Conservation (phyloP, 2,329 filamentous ascomycete species). For the Claviceps sorghi region DNA sequence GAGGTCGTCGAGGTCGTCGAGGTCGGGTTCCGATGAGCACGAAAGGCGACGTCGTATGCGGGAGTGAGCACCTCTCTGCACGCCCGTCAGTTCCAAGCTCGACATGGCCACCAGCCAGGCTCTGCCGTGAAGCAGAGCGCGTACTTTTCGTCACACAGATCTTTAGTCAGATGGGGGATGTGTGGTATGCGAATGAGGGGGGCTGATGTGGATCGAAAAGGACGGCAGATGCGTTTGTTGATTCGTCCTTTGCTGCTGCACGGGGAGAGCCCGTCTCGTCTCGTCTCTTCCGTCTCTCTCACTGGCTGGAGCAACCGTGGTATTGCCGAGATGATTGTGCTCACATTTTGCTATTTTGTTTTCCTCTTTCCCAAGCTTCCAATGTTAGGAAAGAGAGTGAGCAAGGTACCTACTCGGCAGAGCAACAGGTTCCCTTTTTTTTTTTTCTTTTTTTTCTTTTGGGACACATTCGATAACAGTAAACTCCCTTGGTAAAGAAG, state of each 20-base stretch:
- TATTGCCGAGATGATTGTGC: not conserved
- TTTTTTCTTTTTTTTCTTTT: no score
- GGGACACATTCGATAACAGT: not conserved
- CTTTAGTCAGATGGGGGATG: not conserved
- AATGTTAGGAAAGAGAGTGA: not conserved
- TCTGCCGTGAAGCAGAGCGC: slow-evolving; percentile 1
- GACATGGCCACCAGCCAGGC: slow-evolving; percentile 6
- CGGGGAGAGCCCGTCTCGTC: not conserved
- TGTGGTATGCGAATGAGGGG: not conserved
- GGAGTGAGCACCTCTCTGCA: slow-evolving; percentile 13
- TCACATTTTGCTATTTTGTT: not conserved
- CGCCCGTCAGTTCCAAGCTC: slow-evolving; percentile 16
- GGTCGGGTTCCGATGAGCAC: slow-evolving; percentile 30
- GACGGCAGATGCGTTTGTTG: not conserved
- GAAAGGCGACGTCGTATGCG: slow-evolving; percentile 16
- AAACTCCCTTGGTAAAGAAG: not conserved
- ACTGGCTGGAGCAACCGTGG: not conserved
- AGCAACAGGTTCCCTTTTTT: no score
- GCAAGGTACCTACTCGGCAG: not conserved
- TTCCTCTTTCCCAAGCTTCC: not conserved
- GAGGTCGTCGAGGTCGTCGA: slow-evolving; percentile 18
- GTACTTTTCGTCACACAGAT: not conserved
- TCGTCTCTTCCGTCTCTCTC: no score
- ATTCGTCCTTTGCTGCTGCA: not conserved
- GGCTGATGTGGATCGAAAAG: not conserved